A percentile compares a stretch with the other conserved stretches of the same genome.
These are phyloP conservation scores for Coemansia sp. DNA, from an alignment of 192 early-diverging fungal species.

Conservation along the genomic window DNA sequence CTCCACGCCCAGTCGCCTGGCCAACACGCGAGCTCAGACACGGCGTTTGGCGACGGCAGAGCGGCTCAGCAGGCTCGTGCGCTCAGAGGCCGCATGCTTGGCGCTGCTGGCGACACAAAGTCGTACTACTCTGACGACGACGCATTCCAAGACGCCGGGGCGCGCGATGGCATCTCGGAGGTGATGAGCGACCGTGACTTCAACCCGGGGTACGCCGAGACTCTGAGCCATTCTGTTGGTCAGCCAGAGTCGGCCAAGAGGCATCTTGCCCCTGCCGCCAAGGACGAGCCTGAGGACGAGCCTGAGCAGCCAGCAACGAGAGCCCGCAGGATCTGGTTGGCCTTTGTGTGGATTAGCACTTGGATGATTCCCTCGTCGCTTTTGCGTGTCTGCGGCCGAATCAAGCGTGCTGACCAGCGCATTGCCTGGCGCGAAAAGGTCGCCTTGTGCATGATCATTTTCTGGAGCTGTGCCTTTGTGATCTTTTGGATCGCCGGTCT, in stretches of 20 bases:
- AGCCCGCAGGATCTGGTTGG: slow-evolving; percentile 53
- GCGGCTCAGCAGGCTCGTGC: slow-evolving; percentile 44
- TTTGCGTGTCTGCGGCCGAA: slow-evolving; percentile 70
- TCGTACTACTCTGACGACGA: slow-evolving; percentile 67
- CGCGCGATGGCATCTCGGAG: slow-evolving; percentile 45
- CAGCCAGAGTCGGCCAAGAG: slow-evolving; percentile 30
- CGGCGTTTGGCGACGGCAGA: slow-evolving; percentile 25
- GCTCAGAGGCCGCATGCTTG: slow-evolving; percentile 53
- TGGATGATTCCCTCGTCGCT: slow-evolving; percentile 71
- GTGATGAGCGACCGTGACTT: slow-evolving; percentile 41
- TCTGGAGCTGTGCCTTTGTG: slow-evolving; percentile 72
- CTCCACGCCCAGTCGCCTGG: slow-evolving; percentile 50
- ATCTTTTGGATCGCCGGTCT: slow-evolving; percentile 84
- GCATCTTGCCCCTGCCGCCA: slow-evolving; percentile 27
- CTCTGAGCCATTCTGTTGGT: slow-evolving; percentile 17
- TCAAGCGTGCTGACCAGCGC: slow-evolving; percentile 76
- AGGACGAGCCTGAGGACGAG: slow-evolving; percentile 44
- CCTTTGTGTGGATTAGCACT: slow-evolving; percentile 48
- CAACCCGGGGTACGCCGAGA: slow-evolving; percentile 30
- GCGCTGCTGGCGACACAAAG: slow-evolving; percentile 57
- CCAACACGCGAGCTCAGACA: slow-evolving; percentile 35
- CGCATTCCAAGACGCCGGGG: slow-evolving; percentile 56
- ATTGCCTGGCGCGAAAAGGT: slow-evolving; percentile 98
- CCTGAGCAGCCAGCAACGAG: slow-evolving; percentile 58
- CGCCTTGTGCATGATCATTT: slow-evolving; percentile 84